Conservation (phyloP, 164 flowering plant genomes). For the Chloranthus sessilifolius region DNA sequence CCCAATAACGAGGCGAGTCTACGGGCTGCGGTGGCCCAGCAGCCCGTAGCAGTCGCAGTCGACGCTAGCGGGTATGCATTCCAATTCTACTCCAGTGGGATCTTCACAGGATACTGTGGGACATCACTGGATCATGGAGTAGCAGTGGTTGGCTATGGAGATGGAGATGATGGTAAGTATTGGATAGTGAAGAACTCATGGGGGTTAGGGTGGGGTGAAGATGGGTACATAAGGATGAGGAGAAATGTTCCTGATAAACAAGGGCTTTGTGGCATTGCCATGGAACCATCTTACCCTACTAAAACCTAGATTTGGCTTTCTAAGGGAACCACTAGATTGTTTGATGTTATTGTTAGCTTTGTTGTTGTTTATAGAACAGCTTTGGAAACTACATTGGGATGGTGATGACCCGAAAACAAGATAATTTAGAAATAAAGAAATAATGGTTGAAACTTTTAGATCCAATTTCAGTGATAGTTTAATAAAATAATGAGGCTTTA, state of each 20-base stretch:
- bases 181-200: constrained; percentile 12
- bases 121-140: constrained; percentile 5
- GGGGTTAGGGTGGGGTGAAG: constrained; percentile 9
- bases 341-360: too few species aligned
- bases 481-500: too few species aligned
- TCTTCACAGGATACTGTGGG: constrained; percentile 8
- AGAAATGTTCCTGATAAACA: neutral
- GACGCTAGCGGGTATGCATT: constrained; percentile 1
- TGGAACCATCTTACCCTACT: constrained; percentile 4
- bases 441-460: too few species aligned
- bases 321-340: too few species aligned
- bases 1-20: constrained; percentile 1
- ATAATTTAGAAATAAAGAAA: too few species aligned
- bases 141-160: constrained; percentile 7
- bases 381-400: too few species aligned
- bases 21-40: constrained; percentile 4
- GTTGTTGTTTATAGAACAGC: too few species aligned
- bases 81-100: constrained; percentile 8
- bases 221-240: constrained; percentile 6
- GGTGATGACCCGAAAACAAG: too few species aligned
- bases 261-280: constrained; percentile 13
- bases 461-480: too few species aligned
- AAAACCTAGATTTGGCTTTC: too few species aligned
- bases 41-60: constrained; percentile 9
- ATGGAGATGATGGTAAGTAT: constrained; percentile 1